phyloP scores from a whole-genome alignment of 805 yeast species.

The Zygosaccharomyces kombuchaensis region DNA sequence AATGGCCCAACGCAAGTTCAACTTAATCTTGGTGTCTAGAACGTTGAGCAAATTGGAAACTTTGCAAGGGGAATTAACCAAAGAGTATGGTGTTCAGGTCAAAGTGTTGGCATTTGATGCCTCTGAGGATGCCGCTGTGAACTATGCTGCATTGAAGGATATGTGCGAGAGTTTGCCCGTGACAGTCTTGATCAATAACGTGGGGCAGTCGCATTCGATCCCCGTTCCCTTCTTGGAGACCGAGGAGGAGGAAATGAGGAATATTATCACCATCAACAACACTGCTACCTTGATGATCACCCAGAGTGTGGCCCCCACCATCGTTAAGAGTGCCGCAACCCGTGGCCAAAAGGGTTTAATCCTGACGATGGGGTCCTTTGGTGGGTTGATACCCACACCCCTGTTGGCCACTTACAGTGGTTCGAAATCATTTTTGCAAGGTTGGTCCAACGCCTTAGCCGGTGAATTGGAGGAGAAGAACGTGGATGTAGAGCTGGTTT shows the following conservation, averaged over 20 bases:
- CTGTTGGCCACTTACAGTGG: slow-evolving; percentile 91
- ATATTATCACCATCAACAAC: slow-evolving; percentile 82
- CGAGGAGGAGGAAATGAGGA: slow-evolving; percentile 62
- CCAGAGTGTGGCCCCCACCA: slow-evolving; percentile 69
- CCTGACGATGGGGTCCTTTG: slow-evolving; percentile 94
- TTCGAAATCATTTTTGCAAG: slow-evolving; percentile 89
- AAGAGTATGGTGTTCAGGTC: slow-evolving; percentile 58
- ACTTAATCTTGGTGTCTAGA: slow-evolving; percentile 78
- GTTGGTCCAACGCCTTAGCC: slow-evolving; percentile 86
- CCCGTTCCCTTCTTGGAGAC: slow-evolving; percentile 93
- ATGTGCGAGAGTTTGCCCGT: slow-evolving; percentile 52
- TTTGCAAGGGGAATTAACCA: slow-evolving; percentile 57
- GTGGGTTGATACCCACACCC: slow-evolving; percentile 92
- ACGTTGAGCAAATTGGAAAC: slow-evolving; percentile 70
- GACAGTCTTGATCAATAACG: slow-evolving; percentile 81
- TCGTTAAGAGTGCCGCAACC: slow-evolving; percentile 47
- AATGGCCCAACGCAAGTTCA: slow-evolving; percentile 80
- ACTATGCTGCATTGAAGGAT: slow-evolving; percentile 50
- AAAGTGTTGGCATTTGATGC: slow-evolving; percentile 75
- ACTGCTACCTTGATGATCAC: slow-evolving; percentile 81
- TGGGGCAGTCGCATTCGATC: slow-evolving; percentile 90
- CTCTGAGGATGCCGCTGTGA: slow-evolving; percentile 52
- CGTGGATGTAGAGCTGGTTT: slow-evolving; percentile 79
- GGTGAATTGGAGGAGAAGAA: slow-evolving; percentile 68
- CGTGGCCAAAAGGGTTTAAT: slow-evolving; percentile 62